These are phyloP conservation scores for Sugiyamaella valdiviana DNA, from an alignment of 805 yeast species.

Conservation along the genomic window DNA sequence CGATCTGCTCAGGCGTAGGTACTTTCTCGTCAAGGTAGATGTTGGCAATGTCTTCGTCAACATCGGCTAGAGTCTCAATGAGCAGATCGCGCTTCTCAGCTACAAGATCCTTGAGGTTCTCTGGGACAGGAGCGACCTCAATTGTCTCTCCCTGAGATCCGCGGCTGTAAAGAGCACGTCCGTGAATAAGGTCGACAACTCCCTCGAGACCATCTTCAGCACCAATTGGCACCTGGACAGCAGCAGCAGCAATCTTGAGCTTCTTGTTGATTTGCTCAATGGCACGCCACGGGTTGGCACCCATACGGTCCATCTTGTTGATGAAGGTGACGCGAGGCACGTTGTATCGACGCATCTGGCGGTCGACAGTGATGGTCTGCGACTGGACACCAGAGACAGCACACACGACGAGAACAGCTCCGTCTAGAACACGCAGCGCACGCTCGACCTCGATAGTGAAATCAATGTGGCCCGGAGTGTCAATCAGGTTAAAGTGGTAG, in stretches of 20 bases:
- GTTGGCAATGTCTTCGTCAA: conserved; percentile 96
- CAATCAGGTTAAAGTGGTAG: conserved; percentile 90
- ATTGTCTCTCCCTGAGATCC: conserved; percentile 85
- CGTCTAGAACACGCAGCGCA: conserved; percentile 95
- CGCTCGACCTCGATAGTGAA: conserved; percentile 98
- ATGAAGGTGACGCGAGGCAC: conserved; percentile 95
- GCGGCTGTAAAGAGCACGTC: conserved; percentile 81
- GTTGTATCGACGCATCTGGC: conserved; percentile 97
- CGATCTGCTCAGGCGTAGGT: conserved; percentile 78
- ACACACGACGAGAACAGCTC: conserved; percentile 97
- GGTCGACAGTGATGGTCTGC: conserved; percentile 96
- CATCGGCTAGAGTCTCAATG: conserved; percentile 95
- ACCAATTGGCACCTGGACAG: conserved; percentile 97
- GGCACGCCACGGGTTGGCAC: conserved; percentile 94
- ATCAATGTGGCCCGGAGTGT: conserved; percentile 98
- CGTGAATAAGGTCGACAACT: conserved; percentile 83
- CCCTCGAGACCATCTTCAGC: conserved; percentile 80
- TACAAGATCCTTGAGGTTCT: conserved; percentile 69
- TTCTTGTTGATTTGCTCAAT: conserved; percentile 85
- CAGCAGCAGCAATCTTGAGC: conserved; percentile 91
- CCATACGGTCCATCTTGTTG: conserved; percentile 99
- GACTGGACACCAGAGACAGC: conserved; percentile 98
- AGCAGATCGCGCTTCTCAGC: conserved; percentile 82
- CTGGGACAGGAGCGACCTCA: conserved; percentile 64
- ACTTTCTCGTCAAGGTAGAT: conserved; percentile 82